Percentiles rank a stretch among this genome's conserved stretches.
phyloP scores from a whole-genome alignment of 208 protist genomes.

The Trichomonas vaginalis region DNA sequence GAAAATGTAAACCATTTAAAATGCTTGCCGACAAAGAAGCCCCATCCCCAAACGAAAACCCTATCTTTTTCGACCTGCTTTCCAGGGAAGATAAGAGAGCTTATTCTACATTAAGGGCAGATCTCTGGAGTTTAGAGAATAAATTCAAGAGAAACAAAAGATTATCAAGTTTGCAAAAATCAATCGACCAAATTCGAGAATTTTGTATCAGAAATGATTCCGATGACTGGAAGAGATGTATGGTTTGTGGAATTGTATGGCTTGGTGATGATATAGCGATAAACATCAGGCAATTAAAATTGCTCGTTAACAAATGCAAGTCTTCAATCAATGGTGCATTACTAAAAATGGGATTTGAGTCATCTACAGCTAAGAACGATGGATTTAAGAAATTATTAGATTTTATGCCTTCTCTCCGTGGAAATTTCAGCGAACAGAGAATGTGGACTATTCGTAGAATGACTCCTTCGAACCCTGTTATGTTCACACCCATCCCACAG shows the following conservation, averaged over 20 bases:
- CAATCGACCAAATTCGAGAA: neutral
- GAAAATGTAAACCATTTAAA: no score
- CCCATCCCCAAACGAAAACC: neutral
- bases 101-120: neutral
- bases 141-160: neutral
- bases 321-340: neutral
- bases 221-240: neutral
- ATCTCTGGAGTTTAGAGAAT: neutral
- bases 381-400: neutral
- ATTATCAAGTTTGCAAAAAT: neutral
- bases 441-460: neutral
- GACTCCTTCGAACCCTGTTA: no score
- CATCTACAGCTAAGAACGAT: neutral
- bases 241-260: neutral
- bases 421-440: neutral
- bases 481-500: neutral
- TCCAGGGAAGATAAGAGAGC: neutral
- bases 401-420: neutral
- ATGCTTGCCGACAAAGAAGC: neutral
- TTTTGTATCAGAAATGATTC: neutral
- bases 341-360: neutral
- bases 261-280: neutral
- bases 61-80: neutral
- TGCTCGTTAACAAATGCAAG: neutral
- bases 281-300: neutral